Evolutionary conservation across 495 filamentous ascomycete genomes (phyloP), one percentile per base, ranked within the genome.

Genomic region (Emericellopsis terricola): DNA sequence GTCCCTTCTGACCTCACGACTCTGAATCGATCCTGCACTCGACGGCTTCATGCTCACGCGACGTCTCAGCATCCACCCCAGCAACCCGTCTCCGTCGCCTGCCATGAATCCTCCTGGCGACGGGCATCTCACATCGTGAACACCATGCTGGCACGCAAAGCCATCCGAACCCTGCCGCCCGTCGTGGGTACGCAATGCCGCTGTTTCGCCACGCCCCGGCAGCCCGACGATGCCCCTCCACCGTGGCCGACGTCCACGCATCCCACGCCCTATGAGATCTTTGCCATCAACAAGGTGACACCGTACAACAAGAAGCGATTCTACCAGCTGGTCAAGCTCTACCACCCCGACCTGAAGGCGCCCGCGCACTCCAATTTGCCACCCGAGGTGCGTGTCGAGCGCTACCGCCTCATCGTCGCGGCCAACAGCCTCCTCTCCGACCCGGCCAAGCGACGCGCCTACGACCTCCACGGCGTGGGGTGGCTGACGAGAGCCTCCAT

Each of bases 231-330:
- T 15, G 52, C 41, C 41, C 43, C 9, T 14, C 55, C 11, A 38
- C 37, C 23, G 3, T 66, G 62, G 62, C 62, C 62, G 2, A 39
- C 47, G 10, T 53, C 50, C 8, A 33, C 38, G 33, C 46, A 48
- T 29, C 81, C 81, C n/a, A 89, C 87, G 1, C 89, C 89, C 0
- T 96, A 97, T 51, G 81, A 97, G 41, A 80, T 97, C 43, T 72
- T 96, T 41, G 60, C 71, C 29, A 62, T 74, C 38, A 57, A 64
- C 19, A 67, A 57, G 39, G 59, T 49, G 17, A 69, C 69, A 13
- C 68, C 73, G 11, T 97, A 97, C 50, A 75, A 69, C 40, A 96
- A 96, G 54, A 46, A 54, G 11, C 68, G 76, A 19, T 97, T 81
- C 64, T 84, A 86, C 50, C 71, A 91, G 42, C 67, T 97, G 19